Percentiles rank a stretch among this genome's conserved stretches.
Evolutionary conservation across 257 asterid species (phyloP).

Genomic region (Solanum piurae): DNA sequence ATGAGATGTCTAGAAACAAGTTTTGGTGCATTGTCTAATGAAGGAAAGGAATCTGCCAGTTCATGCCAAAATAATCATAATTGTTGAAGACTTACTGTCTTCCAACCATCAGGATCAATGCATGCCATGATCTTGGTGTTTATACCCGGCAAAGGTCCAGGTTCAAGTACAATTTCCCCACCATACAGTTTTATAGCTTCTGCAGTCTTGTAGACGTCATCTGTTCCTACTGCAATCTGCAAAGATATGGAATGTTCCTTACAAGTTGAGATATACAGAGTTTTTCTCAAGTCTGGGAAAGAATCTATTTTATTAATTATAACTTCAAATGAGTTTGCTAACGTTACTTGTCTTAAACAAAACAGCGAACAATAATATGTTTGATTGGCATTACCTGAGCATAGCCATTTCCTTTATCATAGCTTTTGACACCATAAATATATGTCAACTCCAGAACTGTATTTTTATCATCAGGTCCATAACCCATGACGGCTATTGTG

Average conservation of each 20-base stretch:
- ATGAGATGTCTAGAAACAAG: background rate
- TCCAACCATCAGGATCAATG: slow-evolving; percentile 37
- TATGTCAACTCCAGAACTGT: slow-evolving; percentile 62
- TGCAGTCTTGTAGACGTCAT: slow-evolving; percentile 27
- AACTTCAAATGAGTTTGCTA: background rate
- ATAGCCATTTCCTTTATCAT: slow-evolving; percentile 76
- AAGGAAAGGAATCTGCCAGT: background rate
- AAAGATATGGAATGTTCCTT: background rate
- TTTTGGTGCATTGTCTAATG: background rate
- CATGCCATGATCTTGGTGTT: slow-evolving; percentile 26
- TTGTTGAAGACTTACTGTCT: slow-evolving; percentile 6
- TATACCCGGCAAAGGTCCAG: slow-evolving; percentile 31
- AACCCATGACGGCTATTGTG: slow-evolving; percentile 65
- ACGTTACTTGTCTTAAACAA: background rate
- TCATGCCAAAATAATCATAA: background rate
- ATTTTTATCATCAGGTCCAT: slow-evolving; percentile 69
- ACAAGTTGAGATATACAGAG: background rate
- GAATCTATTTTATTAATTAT: background rate
- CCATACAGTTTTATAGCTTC: slow-evolving; percentile 18
- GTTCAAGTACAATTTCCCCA: slow-evolving; percentile 21
- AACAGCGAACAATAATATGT: background rate
- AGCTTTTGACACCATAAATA: slow-evolving; percentile 52
- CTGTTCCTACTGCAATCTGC: slow-evolving; percentile 30
- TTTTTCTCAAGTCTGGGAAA: background rate
- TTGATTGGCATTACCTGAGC: slow-evolving; percentile 37